Evolutionary conservation across 257 asterid species (phyloP).

Genomic region (Solanum paucissectum): DNA sequence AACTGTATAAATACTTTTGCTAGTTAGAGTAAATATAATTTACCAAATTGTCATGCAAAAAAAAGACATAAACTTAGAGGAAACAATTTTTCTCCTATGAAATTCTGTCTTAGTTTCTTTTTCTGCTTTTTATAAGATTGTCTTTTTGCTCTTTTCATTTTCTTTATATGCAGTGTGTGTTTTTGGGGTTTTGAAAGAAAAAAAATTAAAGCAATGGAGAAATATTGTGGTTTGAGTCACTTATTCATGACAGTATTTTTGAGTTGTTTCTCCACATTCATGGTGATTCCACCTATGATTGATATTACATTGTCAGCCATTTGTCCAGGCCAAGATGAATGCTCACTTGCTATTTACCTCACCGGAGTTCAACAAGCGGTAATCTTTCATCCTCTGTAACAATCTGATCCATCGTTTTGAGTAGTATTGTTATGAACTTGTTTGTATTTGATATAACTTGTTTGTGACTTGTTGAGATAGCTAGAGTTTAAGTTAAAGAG

Average conservation of each 20-base stretch:
- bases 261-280: conserved; percentile 56
- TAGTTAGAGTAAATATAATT: background rate
- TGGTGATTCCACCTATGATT: conserved; percentile 85
- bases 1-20: background rate
- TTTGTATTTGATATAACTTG: background rate
- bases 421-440: background rate
- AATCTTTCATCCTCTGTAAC: background rate
- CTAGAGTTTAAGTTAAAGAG: background rate
- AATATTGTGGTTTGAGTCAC: conserved; percentile 51
- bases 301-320: conserved; percentile 79
- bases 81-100: background rate
- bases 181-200: background rate
- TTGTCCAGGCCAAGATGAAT: conserved; percentile 70
- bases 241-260: conserved; percentile 83
- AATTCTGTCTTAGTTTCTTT: background rate
- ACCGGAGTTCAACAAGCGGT: conserved; percentile 86
- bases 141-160: background rate
- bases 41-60: background rate
- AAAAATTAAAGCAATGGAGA: background rate
- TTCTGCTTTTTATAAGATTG: background rate
- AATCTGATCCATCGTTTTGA: background rate
- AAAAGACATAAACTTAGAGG: background rate
- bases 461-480: background rate
- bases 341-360: conserved; percentile 83
- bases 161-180: background rate